A percentile compares a stretch with the other conserved stretches of the same genome.
Evolutionary conservation across 2,329 filamentous ascomycete genomes (phyloP).

Genomic region (Arthrobotrys sinensis): DNA sequence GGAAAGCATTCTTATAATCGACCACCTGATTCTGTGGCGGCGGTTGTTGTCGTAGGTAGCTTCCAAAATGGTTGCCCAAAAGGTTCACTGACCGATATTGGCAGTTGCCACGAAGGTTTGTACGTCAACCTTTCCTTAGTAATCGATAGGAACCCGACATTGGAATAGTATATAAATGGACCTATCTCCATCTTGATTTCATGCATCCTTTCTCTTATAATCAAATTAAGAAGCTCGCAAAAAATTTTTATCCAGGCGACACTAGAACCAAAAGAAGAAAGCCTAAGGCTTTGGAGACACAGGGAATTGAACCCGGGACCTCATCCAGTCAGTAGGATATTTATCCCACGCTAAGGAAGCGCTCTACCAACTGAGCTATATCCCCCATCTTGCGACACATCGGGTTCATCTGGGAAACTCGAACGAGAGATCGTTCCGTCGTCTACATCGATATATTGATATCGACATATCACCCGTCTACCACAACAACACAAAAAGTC

Average conservation of each 20-base stretch:
- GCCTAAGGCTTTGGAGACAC: conserved; percentile 28
- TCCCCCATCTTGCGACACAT: conserved; percentile 18
- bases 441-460: not conserved
- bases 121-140: conserved; percentile 20
- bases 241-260: not conserved
- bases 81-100: conserved; percentile 29
- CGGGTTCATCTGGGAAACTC: not conserved
- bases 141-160: conserved; percentile 9
- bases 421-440: conserved; percentile 26
- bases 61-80: conserved; percentile 36
- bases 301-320: conserved; percentile 35
- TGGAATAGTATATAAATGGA: conserved; percentile 1
- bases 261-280: conserved; percentile 22
- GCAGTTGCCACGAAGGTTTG: not conserved
- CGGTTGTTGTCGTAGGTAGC: not conserved
- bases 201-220: not conserved
- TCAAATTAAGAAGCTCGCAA: conserved; percentile 2
- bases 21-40: not conserved
- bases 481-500: conserved; percentile 23
- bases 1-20: not conserved
- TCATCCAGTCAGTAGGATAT: conserved; percentile 28
- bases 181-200: not conserved
- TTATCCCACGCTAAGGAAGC: conserved; percentile 33
- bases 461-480: not conserved
- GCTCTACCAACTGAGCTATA: conserved; percentile 36